Base-by-base conservation (phyloP, 768 basidiomycete genomes). In the Pleurotus djamor region DNA sequence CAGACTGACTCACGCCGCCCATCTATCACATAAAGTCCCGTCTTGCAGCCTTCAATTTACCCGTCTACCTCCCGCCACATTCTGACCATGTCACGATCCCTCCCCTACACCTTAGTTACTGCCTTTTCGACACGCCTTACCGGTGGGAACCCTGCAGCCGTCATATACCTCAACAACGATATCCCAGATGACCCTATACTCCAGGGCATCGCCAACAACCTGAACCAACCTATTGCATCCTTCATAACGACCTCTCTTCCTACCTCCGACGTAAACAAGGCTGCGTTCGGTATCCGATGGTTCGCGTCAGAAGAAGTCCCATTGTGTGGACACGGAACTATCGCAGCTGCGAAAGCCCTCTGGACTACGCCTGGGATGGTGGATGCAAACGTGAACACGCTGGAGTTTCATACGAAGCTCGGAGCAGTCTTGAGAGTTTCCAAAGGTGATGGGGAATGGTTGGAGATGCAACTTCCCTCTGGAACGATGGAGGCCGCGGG, bases 201-300 rank as follows among this genome's bases (percentile, higher is more conserved):
- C 10, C 64, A 63, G 49, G 65, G 68, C 14, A 72, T 81, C 21
- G 71, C 80, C 2, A 66, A 64, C 55, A 80, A 79, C 58, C 69
- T 84, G 34, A 77, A 77, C 58, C 81, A 83, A 58, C 81, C 82
- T 7, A 74, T 81, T 52, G 67, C 69, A 1, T 61, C 70, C 1
- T 74, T 79, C 59, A 61, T 82, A 9, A 68, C 70, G 5, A 65
- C 71, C 10, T 65, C 65, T 16, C 63, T 63, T 5, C 61, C 65
- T 10, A 64, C 69, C 9, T 60, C 66, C 4, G 66, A 71, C n/a
- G 63, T 62, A 0, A 64, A 66, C 43, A 63, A 71, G 5, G 69
- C 68, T 1, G 65, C 68, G 7, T 76, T 74, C 58, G 59, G 65
- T 16, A 70, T 83, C 36, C 74, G 78, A 48, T 82, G 70, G 68